These are phyloP conservation scores for Phlyctochytrium bullatum DNA, from an alignment of 192 early-diverging fungal species.

Conservation along the genomic window DNA sequence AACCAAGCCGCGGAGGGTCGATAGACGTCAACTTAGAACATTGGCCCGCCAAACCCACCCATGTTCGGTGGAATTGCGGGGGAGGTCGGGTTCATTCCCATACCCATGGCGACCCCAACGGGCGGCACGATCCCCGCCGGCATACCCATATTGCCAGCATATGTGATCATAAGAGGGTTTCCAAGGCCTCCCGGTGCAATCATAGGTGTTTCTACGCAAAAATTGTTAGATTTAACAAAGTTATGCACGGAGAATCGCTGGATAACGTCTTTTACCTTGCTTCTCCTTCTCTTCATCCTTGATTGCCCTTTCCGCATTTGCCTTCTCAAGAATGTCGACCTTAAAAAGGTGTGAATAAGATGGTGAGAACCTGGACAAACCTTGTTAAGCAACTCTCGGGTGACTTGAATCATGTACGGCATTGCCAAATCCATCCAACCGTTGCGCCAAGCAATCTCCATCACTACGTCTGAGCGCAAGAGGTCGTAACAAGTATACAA, in stretches of 20 bases:
- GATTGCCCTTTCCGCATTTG: conserved; percentile 35
- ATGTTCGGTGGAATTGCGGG: no score
- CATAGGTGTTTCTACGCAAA: conserved; percentile 51
- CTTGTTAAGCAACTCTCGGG: conserved; percentile 84
- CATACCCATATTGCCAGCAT: conserved; percentile 34
- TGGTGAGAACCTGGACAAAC: conserved; percentile 20
- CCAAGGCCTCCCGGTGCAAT: conserved; percentile 67
- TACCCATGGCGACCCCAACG: not conserved
- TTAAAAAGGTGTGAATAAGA: conserved; percentile 8
- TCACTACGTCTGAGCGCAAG: conserved; percentile 86
- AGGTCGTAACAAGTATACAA: conserved; percentile 95
- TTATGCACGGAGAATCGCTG: conserved; percentile 15
- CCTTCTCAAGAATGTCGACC: conserved; percentile 56
- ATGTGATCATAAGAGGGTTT: conserved; percentile 72
- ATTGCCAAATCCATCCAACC: conserved; percentile 90
- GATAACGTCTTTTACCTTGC: conserved; percentile 36
- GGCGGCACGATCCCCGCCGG: not conserved
- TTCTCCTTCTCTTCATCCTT: conserved; percentile 60
- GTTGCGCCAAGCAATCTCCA: conserved; percentile 93
- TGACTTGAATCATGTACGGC: conserved; percentile 94
- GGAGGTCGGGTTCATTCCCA: not conserved
- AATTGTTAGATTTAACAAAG: conserved; percentile 9
- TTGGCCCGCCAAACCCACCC: not conserved
- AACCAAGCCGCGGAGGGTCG: not conserved
- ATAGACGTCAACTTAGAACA: not conserved